Conservation (phyloP, 176 grass and related monocot species). For the Triticum turgidum region DNA sequence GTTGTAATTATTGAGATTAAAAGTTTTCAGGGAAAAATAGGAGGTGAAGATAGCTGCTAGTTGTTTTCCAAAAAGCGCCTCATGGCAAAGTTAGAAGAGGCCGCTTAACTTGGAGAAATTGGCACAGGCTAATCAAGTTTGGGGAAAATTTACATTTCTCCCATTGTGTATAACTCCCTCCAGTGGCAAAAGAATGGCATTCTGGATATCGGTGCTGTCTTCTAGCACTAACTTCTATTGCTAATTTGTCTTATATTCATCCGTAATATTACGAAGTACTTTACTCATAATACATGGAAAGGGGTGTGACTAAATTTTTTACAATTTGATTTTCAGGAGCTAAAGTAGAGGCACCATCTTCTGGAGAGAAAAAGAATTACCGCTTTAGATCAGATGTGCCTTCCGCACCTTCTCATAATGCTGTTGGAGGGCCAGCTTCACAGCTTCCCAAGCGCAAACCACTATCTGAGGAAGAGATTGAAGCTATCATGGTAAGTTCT, state of each 20-base stretch:
- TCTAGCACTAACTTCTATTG: background rate
- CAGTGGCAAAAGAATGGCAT: background rate
- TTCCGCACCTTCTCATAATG: conserved; percentile 74
- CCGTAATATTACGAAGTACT: background rate
- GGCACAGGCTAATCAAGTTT: background rate
- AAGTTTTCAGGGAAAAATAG: background rate
- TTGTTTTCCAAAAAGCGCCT: background rate
- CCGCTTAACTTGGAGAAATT: background rate
- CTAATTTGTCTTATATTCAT: background rate
- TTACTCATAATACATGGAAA: conserved; percentile 27
- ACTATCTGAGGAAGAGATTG: conserved; percentile 88
- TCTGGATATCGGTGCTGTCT: background rate
- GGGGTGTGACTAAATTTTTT: background rate
- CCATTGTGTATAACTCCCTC: background rate
- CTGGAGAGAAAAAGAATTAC: conserved; percentile 62
- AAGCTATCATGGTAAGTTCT: conserved; percentile 80
- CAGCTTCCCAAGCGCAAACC: conserved; percentile 90
- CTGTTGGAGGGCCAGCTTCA: conserved; percentile 87
- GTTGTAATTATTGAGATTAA: background rate
- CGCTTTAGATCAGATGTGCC: conserved; percentile 91
- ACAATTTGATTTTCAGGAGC: conserved; percentile 43
- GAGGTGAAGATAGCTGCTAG: background rate
- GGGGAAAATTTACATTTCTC: background rate
- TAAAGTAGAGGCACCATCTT: conserved; percentile 43
- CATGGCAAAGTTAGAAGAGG: background rate